phyloP scores from a whole-genome alignment of 1,284 basidiomycete genomes.

The Veloporphyrellus conicus region DNA sequence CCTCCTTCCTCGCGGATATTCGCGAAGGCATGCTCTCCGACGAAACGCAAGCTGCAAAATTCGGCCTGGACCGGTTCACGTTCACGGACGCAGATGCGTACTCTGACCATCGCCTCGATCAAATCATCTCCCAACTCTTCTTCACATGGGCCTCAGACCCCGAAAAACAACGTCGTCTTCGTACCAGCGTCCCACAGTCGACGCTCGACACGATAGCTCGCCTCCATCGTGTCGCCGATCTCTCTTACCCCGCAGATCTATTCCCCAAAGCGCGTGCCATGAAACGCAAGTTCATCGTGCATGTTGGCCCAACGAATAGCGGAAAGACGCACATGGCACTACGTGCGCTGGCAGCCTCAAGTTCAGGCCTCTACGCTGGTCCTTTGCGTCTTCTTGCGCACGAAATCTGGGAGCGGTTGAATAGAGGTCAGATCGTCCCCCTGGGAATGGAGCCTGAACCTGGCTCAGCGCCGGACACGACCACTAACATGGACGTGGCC shows the following conservation, averaged over 20 bases:
- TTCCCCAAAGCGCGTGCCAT: slow-evolving; percentile 39
- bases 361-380: slow-evolving; percentile 81
- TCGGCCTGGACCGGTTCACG: slow-evolving; percentile 27
- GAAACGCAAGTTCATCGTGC: slow-evolving; percentile 82
- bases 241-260: slow-evolving; percentile 34
- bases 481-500: slow-evolving; percentile 34
- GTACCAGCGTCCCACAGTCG: slow-evolving; percentile 16
- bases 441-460: slow-evolving; percentile 41
- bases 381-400: slow-evolving; percentile 91
- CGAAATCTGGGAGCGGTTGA: slow-evolving; percentile 91
- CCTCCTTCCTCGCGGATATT: slow-evolving; percentile 30
- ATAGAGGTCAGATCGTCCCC: slow-evolving; percentile 81
- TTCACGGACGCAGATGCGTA: slow-evolving; percentile 15
- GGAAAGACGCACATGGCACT: slow-evolving; percentile 95
- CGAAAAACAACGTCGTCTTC: slow-evolving; percentile 20
- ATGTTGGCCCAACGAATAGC: slow-evolving; percentile 96
- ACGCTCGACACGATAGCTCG: slow-evolving; percentile 33
- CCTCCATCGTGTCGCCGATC: slow-evolving; percentile 36
- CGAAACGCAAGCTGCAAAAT: slow-evolving; percentile 18
- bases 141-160: slow-evolving; percentile 40
- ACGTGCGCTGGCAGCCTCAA: slow-evolving; percentile 76
- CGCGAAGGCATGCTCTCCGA: slow-evolving; percentile 24
- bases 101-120: slow-evolving; percentile 27
- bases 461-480: slow-evolving; percentile 26
- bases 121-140: slow-evolving; percentile 37